Percentiles rank a stretch among this genome's conserved stretches.
Evolutionary conservation across 2,329 filamentous ascomycete genomes (phyloP).

Genomic region (Dothidotthia symphoricarpi): DNA sequence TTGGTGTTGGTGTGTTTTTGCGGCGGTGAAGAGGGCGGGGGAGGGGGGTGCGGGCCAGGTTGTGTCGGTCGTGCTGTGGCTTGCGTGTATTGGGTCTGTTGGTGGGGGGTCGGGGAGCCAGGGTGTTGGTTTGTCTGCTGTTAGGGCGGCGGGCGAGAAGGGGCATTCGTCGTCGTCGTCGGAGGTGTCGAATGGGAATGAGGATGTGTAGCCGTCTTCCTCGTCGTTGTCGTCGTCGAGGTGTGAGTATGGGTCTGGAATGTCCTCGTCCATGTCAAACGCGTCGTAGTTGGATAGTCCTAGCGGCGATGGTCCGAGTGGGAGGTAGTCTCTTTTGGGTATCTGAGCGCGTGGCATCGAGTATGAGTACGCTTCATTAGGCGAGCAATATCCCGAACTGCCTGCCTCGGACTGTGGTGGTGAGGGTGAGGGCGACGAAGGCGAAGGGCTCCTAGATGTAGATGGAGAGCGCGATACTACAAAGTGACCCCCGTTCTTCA

Average conservation of each 20-base stretch:
- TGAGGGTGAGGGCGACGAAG: slow-evolving; percentile 14
- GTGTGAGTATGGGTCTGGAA: slow-evolving; percentile 29
- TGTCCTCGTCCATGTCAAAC: slow-evolving; percentile 41
- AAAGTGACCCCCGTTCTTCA: slow-evolving; percentile 15
- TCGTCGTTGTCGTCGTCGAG: slow-evolving; percentile 33
- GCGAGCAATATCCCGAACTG: slow-evolving; percentile 21
- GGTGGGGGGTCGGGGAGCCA: too few relatives aligned
- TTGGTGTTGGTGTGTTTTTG: too few relatives aligned
- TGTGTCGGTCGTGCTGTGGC: too few relatives aligned
- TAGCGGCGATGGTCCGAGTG: slow-evolving; percentile 41
- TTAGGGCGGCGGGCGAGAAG: slow-evolving; percentile 16
- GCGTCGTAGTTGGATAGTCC: slow-evolving; percentile 47
- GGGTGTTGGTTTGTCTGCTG: too few relatives aligned
- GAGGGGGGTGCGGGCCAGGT: too few relatives aligned
- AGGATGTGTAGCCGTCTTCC: slow-evolving; percentile 1
- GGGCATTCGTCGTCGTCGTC: slow-evolving; percentile 13
- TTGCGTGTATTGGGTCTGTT: too few relatives aligned
- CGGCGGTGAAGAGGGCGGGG: too few relatives aligned
- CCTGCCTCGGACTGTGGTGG: slow-evolving; percentile 2
- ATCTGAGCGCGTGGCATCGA: slow-evolving; percentile 15
- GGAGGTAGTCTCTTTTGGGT: slow-evolving; percentile 28
- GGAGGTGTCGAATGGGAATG: slow-evolving; percentile 10
- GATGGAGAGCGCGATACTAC: slow-evolving; percentile 17
- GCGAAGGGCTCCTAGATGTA: slow-evolving; percentile 19
- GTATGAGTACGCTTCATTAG: slow-evolving; percentile 31